Conservation (phyloP, 2,329 filamentous ascomycete species). For the Colletotrichum chrysophilum region DNA sequence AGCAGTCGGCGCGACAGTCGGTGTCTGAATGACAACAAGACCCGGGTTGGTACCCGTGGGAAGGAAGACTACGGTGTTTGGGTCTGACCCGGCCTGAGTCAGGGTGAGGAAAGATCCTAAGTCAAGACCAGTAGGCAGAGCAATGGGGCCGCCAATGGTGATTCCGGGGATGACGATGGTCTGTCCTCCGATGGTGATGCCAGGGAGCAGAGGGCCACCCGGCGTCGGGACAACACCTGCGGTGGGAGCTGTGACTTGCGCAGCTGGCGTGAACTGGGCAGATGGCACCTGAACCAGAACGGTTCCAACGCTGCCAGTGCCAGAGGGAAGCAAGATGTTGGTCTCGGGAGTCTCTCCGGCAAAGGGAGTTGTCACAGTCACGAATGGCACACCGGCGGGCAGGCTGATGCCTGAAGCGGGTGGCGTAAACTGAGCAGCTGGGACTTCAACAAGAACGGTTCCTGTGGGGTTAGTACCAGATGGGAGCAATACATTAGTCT, state of each 20-base stretch:
- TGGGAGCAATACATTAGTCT: neutral
- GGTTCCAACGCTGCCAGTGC: neutral
- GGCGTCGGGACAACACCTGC: neutral
- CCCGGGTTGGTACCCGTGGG: constrained; percentile 13
- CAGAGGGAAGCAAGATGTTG: neutral
- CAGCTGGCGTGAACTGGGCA: neutral
- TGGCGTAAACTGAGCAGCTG: neutral
- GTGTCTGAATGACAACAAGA: constrained; percentile 13
- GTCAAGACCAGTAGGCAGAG: neutral
- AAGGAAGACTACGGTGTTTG: neutral
- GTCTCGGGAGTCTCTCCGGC: neutral
- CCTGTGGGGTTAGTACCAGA: constrained; percentile 10
- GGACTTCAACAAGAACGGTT: neutral
- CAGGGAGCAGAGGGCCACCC: neutral
- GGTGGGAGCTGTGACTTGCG: neutral
- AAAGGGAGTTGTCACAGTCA: neutral
- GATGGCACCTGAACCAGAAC: constrained; percentile 9
- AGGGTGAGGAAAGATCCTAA: neutral
- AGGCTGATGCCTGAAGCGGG: neutral
- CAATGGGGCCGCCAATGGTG: neutral
- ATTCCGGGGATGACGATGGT: neutral
- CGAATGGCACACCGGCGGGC: neutral
- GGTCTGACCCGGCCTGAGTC: neutral
- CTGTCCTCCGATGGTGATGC: neutral
- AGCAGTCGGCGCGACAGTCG: neutral